These are phyloP conservation scores for Acanthamoeba castellanii DNA, from an alignment of 208 protist genomes.

Conservation along the genomic window DNA sequence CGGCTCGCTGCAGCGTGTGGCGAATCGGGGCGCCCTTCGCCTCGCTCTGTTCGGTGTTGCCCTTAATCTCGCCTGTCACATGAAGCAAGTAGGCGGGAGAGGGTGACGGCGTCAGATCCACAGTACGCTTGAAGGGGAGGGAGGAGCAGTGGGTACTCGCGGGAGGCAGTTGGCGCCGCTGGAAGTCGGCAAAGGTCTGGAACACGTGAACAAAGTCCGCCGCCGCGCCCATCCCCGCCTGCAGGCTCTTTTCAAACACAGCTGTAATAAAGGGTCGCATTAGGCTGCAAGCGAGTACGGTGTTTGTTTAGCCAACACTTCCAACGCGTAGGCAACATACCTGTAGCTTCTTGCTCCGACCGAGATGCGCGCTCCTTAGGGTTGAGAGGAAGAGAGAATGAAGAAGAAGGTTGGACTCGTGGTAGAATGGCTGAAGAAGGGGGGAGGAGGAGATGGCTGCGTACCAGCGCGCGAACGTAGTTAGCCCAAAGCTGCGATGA, in stretches of 20 bases:
- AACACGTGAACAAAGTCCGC: conserved; percentile 32
- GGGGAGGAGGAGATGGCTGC: background rate
- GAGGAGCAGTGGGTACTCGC: background rate
- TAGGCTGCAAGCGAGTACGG: background rate
- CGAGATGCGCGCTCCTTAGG: conserved; percentile 10
- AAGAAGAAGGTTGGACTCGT: background rate
- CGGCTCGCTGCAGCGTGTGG: conserved; percentile 4
- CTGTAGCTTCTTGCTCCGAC: conserved; percentile 25
- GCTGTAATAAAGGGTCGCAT: background rate
- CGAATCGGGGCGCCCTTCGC: conserved; percentile 1
- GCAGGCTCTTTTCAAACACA: conserved; percentile 55
- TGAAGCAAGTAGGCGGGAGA: background rate
- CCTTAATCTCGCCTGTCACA: conserved; percentile 3
- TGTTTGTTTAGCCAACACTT: background rate
- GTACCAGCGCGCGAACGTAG: conserved; percentile 43
- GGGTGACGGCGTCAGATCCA: background rate
- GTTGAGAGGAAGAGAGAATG: background rate
- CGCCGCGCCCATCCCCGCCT: conserved; percentile 18
- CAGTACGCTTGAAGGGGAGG: background rate
- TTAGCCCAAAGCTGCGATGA: conserved; percentile 14
- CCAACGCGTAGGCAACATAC: background rate
- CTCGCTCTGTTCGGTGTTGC: background rate
- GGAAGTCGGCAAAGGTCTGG: conserved; percentile 31
- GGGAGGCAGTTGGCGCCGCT: background rate
- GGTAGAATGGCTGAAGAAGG: background rate